phyloP scores from a whole-genome alignment of 106 monocot species.

The Allium fistulosum region DNA sequence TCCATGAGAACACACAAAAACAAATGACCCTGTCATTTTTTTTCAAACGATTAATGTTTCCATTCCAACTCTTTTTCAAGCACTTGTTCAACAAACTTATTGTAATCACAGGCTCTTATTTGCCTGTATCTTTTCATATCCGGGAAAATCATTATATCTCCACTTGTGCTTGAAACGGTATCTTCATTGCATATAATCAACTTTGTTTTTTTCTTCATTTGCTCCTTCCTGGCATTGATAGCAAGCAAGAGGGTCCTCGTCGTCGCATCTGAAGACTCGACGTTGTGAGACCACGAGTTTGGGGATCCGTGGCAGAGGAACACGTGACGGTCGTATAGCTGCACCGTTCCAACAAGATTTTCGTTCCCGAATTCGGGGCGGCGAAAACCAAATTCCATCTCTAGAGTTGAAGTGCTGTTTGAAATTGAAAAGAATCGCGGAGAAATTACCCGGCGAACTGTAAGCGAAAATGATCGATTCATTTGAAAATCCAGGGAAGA shows the following conservation, averaged over 20 bases:
- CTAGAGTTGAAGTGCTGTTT: not conserved
- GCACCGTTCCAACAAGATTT: slow-evolving; percentile 59
- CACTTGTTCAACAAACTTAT: slow-evolving; percentile 71
- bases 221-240: slow-evolving; percentile 39
- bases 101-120: slow-evolving; percentile 52
- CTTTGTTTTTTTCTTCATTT: slow-evolving; percentile 54
- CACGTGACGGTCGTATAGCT: slow-evolving; percentile 61
- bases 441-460: no score
- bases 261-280: slow-evolving; percentile 66
- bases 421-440: no score
- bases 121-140: slow-evolving; percentile 50
- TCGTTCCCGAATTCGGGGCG: slow-evolving; percentile 33
- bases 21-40: slow-evolving; percentile 45
- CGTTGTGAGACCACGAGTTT: slow-evolving; percentile 41
- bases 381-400: slow-evolving; percentile 32
- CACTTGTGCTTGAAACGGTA: slow-evolving; percentile 40
- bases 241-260: slow-evolving; percentile 52
- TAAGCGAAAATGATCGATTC: no score
- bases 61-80: slow-evolving; percentile 65
- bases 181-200: slow-evolving; percentile 65
- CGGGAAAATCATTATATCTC: slow-evolving; percentile 82
- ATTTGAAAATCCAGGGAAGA: no score
- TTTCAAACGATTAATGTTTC: slow-evolving; percentile 30
- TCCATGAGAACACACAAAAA: slow-evolving; percentile 86
- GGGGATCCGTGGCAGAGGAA: slow-evolving; percentile 74